These are phyloP conservation scores for Carex kokanica DNA, from an alignment of 176 grass and related monocot genomes.

Conservation along the genomic window DNA sequence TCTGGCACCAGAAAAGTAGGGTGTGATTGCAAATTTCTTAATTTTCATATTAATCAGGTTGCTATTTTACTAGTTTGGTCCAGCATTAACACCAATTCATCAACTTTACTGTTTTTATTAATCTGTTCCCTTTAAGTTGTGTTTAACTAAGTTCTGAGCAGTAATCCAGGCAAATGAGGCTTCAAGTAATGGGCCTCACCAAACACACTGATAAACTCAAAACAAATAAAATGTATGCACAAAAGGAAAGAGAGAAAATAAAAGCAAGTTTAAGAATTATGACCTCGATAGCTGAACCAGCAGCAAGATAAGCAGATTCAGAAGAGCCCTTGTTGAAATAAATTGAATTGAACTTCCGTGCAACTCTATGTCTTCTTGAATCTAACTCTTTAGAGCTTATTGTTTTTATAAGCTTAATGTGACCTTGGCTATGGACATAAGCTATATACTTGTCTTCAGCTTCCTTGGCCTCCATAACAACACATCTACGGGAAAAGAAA, in stretches of 20 bases:
- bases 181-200: not conserved
- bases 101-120: not conserved
- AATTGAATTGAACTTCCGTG: conserved; percentile 72
- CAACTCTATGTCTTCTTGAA: conserved; percentile 50
- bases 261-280: conserved; percentile 8
- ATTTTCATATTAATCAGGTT: not conserved
- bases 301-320: conserved; percentile 83
- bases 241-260: not conserved
- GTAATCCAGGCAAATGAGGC: not conserved
- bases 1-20: not conserved
- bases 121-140: not conserved
- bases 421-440: conserved; percentile 63
- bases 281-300: conserved; percentile 84
- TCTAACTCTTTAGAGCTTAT: conserved; percentile 78
- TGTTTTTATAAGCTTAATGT: conserved; percentile 70
- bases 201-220: not conserved
- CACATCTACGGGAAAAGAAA: conserved; percentile 41
- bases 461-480: conserved; percentile 62
- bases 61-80: not conserved
- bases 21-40: not conserved
- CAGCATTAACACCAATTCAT: not conserved
- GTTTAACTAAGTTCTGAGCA: not conserved
- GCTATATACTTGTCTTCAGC: conserved; percentile 63
- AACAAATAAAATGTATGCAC: not conserved
- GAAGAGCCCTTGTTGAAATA: conserved; percentile 92